These are phyloP conservation scores for Diatrype stigma DNA, from an alignment of 2,329 filamentous ascomycete genomes.

Conservation along the genomic window DNA sequence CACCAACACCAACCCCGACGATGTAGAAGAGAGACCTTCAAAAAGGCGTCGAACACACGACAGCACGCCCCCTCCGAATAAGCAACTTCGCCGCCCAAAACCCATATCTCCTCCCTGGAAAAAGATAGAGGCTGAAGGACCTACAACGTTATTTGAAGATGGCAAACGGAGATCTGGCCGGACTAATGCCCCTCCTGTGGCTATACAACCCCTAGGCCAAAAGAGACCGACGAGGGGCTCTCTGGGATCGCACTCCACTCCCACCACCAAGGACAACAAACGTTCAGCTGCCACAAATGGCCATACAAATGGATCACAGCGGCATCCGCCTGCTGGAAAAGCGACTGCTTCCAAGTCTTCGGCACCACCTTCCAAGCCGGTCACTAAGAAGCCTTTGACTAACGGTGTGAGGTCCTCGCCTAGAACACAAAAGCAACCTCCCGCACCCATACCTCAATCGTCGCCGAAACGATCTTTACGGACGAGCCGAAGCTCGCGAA, in stretches of 20 bases:
- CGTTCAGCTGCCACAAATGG: slow-evolving; percentile 19
- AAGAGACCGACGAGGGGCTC: slow-evolving; percentile 50
- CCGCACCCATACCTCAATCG: slow-evolving; percentile 36
- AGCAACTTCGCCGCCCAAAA: slow-evolving; percentile 36
- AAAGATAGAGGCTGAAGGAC: slow-evolving; percentile 76
- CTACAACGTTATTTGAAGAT: slow-evolving; percentile 76
- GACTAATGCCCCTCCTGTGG: slow-evolving; percentile 53
- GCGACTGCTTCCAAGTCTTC: slow-evolving; percentile 19
- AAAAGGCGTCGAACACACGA: slow-evolving; percentile 63
- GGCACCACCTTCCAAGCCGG: slow-evolving; percentile 17
- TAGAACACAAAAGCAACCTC: slow-evolving; percentile 34
- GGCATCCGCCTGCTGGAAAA: slow-evolving; percentile 27
- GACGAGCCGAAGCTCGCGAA: slow-evolving; percentile 40
- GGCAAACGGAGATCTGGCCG: slow-evolving; percentile 65
- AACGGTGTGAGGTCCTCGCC: slow-evolving; percentile 18
- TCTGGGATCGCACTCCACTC: slow-evolving; percentile 28
- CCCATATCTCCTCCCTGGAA: slow-evolving; percentile 89
- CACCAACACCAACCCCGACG: slow-evolving; percentile 14
- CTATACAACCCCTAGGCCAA: slow-evolving; percentile 45
- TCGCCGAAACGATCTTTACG: slow-evolving; percentile 37
- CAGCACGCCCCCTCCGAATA: slow-evolving; percentile 34
- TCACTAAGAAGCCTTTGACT: slow-evolving; percentile 16
- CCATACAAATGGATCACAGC: slow-evolving; percentile 26
- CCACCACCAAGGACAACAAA: slow-evolving; percentile 28
- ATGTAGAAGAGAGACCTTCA: slow-evolving; percentile 46